phyloP scores from a whole-genome alignment of 768 basidiomycete genomes.

The Suillus discolor region DNA sequence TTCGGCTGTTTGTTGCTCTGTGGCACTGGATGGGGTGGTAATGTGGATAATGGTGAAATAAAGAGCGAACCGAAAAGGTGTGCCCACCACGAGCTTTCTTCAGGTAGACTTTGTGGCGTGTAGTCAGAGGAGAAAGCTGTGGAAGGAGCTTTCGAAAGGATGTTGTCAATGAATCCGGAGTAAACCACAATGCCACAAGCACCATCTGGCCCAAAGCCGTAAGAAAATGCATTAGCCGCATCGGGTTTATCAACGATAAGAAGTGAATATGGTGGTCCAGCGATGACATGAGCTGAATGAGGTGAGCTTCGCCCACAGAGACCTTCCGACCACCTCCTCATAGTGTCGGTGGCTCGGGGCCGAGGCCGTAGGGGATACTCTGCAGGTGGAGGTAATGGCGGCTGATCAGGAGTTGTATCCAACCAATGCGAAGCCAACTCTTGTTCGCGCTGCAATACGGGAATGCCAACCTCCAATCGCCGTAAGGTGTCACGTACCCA shows the following conservation, averaged over 20 bases:
- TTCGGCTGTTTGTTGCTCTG: conserved; percentile 81
- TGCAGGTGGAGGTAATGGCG: conserved; percentile 80
- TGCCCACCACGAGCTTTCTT: conserved; percentile 47
- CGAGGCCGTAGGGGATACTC: conserved; percentile 81
- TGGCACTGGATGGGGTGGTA: conserved; percentile 50
- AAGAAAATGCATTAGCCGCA: conserved; percentile 89
- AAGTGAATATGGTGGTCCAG: conserved; percentile 89
- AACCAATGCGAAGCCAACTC: conserved; percentile 60
- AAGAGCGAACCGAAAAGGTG: conserved; percentile 48
- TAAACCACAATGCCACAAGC: conserved; percentile 94
- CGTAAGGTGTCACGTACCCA: conserved; percentile 87
- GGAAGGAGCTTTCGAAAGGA: conserved; percentile 51
- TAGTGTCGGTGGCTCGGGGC: conserved; percentile 71
- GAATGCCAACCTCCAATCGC: conserved; percentile 74
- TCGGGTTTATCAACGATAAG: conserved; percentile 88
- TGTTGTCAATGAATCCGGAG: conserved; percentile 89
- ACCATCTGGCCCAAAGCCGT: conserved; percentile 91
- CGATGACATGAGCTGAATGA: conserved; percentile 54
- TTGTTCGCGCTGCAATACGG: conserved; percentile 61
- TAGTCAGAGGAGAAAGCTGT: conserved; percentile 27
- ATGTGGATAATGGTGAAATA: conserved; percentile 34
- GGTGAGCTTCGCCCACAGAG: conserved; percentile 46
- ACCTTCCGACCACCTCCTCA: conserved; percentile 59
- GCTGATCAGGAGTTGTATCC: conserved; percentile 47
- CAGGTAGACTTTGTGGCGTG: conserved; percentile 15